phyloP scores from a whole-genome alignment of 495 filamentous ascomycete genomes.

The Ramalina peruviana region DNA sequence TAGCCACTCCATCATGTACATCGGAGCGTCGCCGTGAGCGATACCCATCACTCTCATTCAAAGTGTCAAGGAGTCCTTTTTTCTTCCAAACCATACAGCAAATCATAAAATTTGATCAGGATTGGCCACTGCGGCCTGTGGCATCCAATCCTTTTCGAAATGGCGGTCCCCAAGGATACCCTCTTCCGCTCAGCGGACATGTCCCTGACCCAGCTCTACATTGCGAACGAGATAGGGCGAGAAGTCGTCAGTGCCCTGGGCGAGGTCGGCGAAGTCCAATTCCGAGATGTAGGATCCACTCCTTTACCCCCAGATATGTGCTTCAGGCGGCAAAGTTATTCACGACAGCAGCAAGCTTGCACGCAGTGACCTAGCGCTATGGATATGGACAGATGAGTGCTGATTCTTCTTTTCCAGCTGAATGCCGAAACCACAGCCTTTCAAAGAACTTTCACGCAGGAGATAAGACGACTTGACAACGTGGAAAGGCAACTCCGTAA shows the following conservation, averaged over 20 bases:
- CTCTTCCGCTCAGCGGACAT: conserved; percentile 99
- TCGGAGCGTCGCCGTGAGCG: too few relatives aligned
- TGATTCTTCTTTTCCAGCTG: conserved; percentile 38
- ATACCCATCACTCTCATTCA: too few relatives aligned
- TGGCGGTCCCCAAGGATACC: conserved; percentile 58
- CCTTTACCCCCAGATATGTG: background rate
- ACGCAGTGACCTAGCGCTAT: too few relatives aligned
- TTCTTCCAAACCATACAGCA: background rate
- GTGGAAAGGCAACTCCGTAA: conserved; percentile 92
- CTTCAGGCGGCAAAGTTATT: conserved; percentile 1
- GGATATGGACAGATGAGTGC: too few relatives aligned
- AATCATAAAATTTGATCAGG: background rate
- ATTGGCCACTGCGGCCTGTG: background rate
- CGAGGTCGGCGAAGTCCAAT: conserved; percentile 89
- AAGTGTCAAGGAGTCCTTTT: too few relatives aligned
- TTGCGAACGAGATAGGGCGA: conserved; percentile 94
- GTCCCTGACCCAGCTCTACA: conserved; percentile 98
- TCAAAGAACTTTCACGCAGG: conserved; percentile 91
- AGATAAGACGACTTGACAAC: conserved; percentile 94
- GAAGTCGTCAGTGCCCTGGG: conserved; percentile 95
- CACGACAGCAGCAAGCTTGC: too few relatives aligned
- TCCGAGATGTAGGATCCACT: conserved; percentile 68
- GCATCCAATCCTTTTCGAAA: conserved; percentile 5
- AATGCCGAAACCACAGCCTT: conserved; percentile 89
- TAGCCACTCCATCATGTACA: too few relatives aligned